Conservation (phyloP, 2,329 filamentous ascomycete genomes). For the Colletotrichum phormii region DNA sequence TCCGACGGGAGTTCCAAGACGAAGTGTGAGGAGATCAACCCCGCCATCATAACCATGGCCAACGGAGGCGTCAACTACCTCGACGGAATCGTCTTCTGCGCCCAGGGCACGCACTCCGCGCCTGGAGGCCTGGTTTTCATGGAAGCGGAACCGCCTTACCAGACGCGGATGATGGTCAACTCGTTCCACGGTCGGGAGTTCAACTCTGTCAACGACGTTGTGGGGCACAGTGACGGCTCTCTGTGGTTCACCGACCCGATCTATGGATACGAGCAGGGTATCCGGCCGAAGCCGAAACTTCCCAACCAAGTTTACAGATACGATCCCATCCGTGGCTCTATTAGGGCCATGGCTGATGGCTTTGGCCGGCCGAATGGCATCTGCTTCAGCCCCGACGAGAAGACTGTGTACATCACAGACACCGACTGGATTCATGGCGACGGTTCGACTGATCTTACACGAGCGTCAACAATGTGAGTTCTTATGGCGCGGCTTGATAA, state of each 20-base stretch:
- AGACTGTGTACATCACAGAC: slow-evolving; percentile 58
- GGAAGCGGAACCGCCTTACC: slow-evolving; percentile 45
- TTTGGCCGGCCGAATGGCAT: slow-evolving; percentile 60
- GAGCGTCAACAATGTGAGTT: slow-evolving; percentile 33
- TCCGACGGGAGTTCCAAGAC: slow-evolving; percentile 24
- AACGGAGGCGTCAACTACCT: slow-evolving; percentile 62
- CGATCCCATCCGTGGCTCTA: slow-evolving; percentile 50
- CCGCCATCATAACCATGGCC: slow-evolving; percentile 52
- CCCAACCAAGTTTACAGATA: slow-evolving; percentile 62
- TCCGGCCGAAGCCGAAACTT: slow-evolving; percentile 56
- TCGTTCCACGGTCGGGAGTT: slow-evolving; percentile 55
- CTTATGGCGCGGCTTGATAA: slow-evolving; percentile 24
- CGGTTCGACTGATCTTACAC: slow-evolving; percentile 41
- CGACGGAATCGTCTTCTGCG: slow-evolving; percentile 53
- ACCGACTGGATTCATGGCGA: slow-evolving; percentile 49
- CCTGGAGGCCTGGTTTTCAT: slow-evolving; percentile 48
- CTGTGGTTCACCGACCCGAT: slow-evolving; percentile 64
- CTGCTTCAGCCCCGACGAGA: slow-evolving; percentile 57
- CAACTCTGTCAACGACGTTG: slow-evolving; percentile 62
- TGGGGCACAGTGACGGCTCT: slow-evolving; percentile 53
- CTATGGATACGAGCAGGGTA: slow-evolving; percentile 61
- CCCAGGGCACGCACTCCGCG: slow-evolving; percentile 47
- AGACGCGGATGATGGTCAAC: slow-evolving; percentile 45
- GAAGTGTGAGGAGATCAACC: slow-evolving; percentile 48
- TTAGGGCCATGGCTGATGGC: slow-evolving; percentile 59